phyloP scores from a whole-genome alignment of 1,284 basidiomycete genomes.

The Apiotrichum akiyoshidainum region DNA sequence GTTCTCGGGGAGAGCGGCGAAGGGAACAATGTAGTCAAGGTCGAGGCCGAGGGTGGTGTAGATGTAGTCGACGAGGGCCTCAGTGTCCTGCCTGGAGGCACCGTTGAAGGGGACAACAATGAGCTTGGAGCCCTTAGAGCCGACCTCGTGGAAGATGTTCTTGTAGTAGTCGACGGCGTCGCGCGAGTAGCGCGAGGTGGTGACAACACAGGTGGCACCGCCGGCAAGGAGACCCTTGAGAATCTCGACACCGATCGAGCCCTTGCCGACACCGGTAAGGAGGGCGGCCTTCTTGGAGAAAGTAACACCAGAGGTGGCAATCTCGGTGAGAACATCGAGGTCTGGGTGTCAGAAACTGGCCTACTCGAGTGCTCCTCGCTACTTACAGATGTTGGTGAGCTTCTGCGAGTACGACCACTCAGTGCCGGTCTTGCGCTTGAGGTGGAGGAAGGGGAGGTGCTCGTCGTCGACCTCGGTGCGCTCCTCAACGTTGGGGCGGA shows the following conservation, averaged over 20 bases:
- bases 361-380: slow-evolving; percentile 10
- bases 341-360: slow-evolving; percentile 46
- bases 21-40: slow-evolving; percentile 96
- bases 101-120: slow-evolving; percentile 99
- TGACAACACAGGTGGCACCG: slow-evolving; percentile 93
- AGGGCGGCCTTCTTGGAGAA: slow-evolving; percentile 99
- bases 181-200: slow-evolving; percentile 91
- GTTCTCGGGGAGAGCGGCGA: slow-evolving; percentile 97
- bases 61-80: slow-evolving; percentile 96
- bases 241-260: slow-evolving; percentile 95
- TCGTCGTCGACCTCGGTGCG: slow-evolving; percentile 74
- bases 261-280: slow-evolving; percentile 94
- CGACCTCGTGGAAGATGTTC: slow-evolving; percentile 92
- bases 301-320: slow-evolving; percentile 94
- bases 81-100: slow-evolving; percentile 90
- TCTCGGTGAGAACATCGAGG: slow-evolving; percentile 93
- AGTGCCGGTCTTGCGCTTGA: slow-evolving; percentile 95
- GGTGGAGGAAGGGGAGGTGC: slow-evolving; percentile 88
- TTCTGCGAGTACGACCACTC: slow-evolving; percentile 97
- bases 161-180: slow-evolving; percentile 97
- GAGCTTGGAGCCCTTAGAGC: slow-evolving; percentile 88
- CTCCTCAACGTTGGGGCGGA: slow-evolving; percentile 75
- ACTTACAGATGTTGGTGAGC: slow-evolving; percentile 72
- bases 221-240: slow-evolving; percentile 94
- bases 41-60: slow-evolving; percentile 91